A percentile compares a stretch with the other conserved stretches of the same genome.
Evolutionary conservation across 225 moss, liverwort and hornwort genomes (phyloP).

Genomic region (Takakia lepidozioides): DNA sequence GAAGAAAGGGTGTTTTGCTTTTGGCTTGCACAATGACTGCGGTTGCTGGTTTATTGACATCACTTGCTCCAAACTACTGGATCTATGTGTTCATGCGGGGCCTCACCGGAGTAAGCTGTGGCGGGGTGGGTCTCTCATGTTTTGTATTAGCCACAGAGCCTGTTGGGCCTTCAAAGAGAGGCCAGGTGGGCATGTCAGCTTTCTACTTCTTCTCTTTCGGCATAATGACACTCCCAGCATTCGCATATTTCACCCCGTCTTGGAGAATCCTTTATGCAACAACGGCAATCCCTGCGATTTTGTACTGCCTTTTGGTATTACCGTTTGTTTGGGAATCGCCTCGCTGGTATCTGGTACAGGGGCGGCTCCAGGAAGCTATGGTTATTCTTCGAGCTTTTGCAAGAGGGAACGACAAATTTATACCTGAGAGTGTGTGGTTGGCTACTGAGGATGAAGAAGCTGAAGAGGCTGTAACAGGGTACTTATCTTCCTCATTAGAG

Average conservation of each 20-base stretch:
- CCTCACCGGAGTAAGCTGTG: conserved; percentile 45
- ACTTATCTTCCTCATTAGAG: not conserved
- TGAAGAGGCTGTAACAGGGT: not conserved
- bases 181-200: conserved; percentile 76
- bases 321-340: conserved; percentile 74
- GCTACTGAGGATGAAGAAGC: conserved; percentile 14
- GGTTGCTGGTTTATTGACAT: conserved; percentile 34
- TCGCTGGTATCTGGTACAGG: conserved; percentile 74
- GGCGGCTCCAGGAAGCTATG: conserved; percentile 64
- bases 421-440: conserved; percentile 41
- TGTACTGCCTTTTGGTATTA: conserved; percentile 41
- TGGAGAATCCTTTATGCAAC: conserved; percentile 62
- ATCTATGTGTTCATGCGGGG: conserved; percentile 38
- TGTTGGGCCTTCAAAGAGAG: conserved; percentile 67
- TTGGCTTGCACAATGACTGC: conserved; percentile 42
- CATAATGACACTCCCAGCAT: conserved; percentile 42
- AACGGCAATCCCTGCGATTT: conserved; percentile 41
- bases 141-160: conserved; percentile 78
- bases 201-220: conserved; percentile 85
- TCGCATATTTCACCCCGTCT: conserved; percentile 42
- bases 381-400: conserved; percentile 47
- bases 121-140: conserved; percentile 60
- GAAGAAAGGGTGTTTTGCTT: conserved; percentile 63
- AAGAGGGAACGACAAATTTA: conserved; percentile 30
- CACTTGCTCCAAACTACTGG: conserved; percentile 44